Base-by-base conservation (phyloP, 169 alveolate genomes). In the Toxoplasma gondii region DNA sequence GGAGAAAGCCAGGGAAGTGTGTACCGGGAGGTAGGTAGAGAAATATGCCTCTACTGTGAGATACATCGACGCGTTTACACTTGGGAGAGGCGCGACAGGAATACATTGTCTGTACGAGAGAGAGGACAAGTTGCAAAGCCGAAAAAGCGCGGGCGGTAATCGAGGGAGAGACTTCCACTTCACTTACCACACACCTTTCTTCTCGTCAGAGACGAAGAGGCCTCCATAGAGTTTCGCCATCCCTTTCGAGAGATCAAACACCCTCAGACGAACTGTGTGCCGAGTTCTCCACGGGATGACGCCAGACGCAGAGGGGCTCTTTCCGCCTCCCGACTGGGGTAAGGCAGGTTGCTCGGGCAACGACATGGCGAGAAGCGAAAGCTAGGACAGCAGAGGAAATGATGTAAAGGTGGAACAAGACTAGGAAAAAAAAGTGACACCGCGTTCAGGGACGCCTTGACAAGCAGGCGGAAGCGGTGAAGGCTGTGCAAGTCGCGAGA, bases 171-270 rank as follows among this genome's bases (percentile, higher is more conserved):
- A 27, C 84, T 74, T 74, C 84, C 43, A 74, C 2, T n/a, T 74
- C 43, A 5, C 84, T 36, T 24, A 91, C 93, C 93, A 91, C 1
- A 91, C 70, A 81, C 93, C 93, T n/a, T 91, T 91, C 88, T 91
- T 91, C 49, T 64, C 41, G 88, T 91, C 93, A 45, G 31, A 7
- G 36, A 91, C 49, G 54, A 91, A 91, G 88, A 91, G 88, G 0
- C 88, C 78, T 17, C 80, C 53, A 19, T 64, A 74, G 80, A 45
- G 5, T 31, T 70, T 67, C 64, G 88, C 93, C 81, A 67, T 91
- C 39, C 93, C 93, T 10, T 49, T 58, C 31, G 93, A 91, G 27
- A 91, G 27, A 36, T 91, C 93, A 58, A 91, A 91, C 22, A 91
- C 93, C 0, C 67, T 82, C 38, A 91, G 81, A 38, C 86, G 43